Percentiles rank a stretch among this genome's conserved stretches.
Evolutionary conservation across 2,329 filamentous ascomycete genomes (phyloP).

Genomic region (Didymella pinodella): DNA sequence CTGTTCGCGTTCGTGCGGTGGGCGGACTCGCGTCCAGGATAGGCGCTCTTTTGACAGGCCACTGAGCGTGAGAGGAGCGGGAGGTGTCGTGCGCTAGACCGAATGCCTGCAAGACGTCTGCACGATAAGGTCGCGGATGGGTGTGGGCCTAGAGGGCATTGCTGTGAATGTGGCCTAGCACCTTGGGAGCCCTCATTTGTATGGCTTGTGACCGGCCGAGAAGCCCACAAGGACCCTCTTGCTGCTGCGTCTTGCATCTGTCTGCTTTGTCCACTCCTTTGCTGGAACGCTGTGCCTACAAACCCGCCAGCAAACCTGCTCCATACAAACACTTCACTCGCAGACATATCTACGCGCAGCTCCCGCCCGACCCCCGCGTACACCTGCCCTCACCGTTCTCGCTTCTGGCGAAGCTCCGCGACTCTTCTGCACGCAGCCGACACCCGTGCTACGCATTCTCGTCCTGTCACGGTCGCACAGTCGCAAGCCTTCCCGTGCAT

Average conservation of each 20-base stretch:
- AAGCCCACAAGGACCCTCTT: conserved; percentile 24
- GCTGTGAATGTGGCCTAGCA: conserved; percentile 32
- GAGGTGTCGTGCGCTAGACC: conserved; percentile 30
- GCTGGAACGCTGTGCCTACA: background rate
- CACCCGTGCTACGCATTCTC: conserved; percentile 39
- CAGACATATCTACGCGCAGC: background rate
- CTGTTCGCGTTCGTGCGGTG: conserved; percentile 21
- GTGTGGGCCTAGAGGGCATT: conserved; percentile 26
- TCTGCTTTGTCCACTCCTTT: conserved; percentile 16
- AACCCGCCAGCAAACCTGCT: background rate
- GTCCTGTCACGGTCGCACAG: conserved; percentile 39
- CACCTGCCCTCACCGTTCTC: conserved; percentile 19
- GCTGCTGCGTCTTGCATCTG: conserved; percentile 18
- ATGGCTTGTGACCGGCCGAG: conserved; percentile 24
- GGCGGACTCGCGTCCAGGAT: conserved; percentile 21
- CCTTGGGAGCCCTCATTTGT: conserved; percentile 15
- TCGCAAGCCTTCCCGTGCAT: conserved; percentile 25
- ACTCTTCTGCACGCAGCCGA: conserved; percentile 25
- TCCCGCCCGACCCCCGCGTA: conserved; percentile 11
- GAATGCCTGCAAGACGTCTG: conserved; percentile 17
- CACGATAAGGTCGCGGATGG: conserved; percentile 36
- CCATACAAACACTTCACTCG: conserved; percentile 4
- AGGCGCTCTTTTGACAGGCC: conserved; percentile 14
- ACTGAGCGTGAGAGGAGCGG: conserved; percentile 25
- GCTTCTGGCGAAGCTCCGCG: conserved; percentile 29